Base-by-base conservation (phyloP, 306 rosid species). In the Canavalia ensiformis region DNA sequence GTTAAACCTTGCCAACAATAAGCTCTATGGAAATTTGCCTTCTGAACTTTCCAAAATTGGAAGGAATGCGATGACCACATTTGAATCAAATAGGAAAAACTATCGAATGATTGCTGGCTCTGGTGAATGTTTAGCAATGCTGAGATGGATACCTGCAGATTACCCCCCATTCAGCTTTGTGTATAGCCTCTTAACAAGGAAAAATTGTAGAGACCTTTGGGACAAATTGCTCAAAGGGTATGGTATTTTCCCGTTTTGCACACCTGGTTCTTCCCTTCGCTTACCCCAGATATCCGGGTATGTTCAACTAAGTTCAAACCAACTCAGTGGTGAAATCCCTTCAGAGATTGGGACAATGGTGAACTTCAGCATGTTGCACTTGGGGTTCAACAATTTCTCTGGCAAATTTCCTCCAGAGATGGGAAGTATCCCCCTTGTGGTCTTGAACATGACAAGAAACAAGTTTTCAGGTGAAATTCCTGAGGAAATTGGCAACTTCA, bases 111-210 rank as follows among this genome's bases (percentile, higher is more conserved):
- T 76, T 2, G 92, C 91, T 1, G 99, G 94, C 30, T 92, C 98
- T 0, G 97, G 98, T 34, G 99, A 95, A 84, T 95, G 99, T 68
- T 81, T 92, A 47, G 86, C 94, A 31, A 95, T 95, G 97, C 90
- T 1, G 84, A 90, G 98, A 87, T 95, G 99, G 99, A 86, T 95
- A 58, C 99, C 99, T 37, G 99, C 96, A 75, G 89, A 95, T 75
- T 95, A 93, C 84, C 96, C 99, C 82, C 99, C 98, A 66, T 95
- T 93, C 88, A 93, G 91, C 60, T 95, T 93, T 84, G 92, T 79
- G 35, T 91, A 95, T 64, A 68, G 72, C 55, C 80, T 95, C 33
- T 92, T 95, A 6, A 93, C 97, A 9, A 91, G 97, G 83, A 95
- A 92, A 85, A 95, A 68, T 68, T 95, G 99, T 60, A 89, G 92